Conservation (phyloP, 768 basidiomycete species). For the Leccinum pellstonianum region DNA sequence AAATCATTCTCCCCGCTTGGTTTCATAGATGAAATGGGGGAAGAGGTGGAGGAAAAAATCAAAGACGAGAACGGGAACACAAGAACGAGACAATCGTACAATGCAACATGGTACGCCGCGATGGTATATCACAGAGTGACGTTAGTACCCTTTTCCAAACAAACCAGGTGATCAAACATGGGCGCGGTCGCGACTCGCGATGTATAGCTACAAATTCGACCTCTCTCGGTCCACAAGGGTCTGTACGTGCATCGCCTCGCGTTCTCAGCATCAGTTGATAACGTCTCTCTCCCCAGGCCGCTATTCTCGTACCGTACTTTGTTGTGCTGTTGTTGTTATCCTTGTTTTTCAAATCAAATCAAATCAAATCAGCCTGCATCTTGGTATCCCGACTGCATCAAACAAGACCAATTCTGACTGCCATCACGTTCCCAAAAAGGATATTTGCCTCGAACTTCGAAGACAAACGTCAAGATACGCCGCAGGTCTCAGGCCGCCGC, state of each 20-base stretch:
- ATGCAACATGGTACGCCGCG: background rate
- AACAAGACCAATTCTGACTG: background rate
- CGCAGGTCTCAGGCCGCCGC: background rate
- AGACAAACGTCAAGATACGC: background rate
- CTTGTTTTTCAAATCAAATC: background rate
- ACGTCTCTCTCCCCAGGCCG: background rate
- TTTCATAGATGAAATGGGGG: background rate
- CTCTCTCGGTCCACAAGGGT: background rate
- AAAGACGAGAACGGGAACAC: background rate
- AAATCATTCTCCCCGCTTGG: background rate
- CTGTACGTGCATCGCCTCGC: background rate
- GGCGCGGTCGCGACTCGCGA: background rate
- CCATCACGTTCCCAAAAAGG: background rate
- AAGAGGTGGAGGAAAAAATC: background rate
- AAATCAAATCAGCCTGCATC: background rate
- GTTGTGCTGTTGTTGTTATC: background rate
- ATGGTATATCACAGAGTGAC: background rate
- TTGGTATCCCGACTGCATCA: background rate
- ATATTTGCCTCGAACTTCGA: background rate
- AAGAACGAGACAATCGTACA: background rate
- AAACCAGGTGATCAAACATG: background rate
- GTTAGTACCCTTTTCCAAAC: background rate
- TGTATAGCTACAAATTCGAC: background rate
- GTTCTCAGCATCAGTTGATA: background rate
- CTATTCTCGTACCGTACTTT: background rate